A percentile compares a stretch with the other conserved stretches of the same genome.
Evolutionary conservation across 306 rosid species (phyloP).

Genomic region (Amphicarpaea edgeworthii): DNA sequence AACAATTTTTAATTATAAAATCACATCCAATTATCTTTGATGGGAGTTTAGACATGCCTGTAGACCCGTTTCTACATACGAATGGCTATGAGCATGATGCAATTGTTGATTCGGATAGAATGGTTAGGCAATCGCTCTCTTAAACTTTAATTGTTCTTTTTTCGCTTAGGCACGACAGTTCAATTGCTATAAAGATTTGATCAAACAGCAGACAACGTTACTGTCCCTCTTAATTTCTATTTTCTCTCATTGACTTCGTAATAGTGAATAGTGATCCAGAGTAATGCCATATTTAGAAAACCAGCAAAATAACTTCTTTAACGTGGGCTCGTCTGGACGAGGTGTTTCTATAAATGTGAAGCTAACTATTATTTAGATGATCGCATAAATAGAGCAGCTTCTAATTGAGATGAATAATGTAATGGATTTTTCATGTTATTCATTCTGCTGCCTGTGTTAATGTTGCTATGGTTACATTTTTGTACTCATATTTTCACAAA

Average conservation of each 20-base stretch:
- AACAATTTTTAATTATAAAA: too few species aligned
- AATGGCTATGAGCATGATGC: too few species aligned
- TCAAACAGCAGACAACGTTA: conserved; percentile 31
- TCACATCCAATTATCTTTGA: background rate
- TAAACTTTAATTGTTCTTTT: conserved; percentile 11
- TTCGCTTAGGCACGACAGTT: conserved; percentile 31
- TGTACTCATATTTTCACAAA: background rate
- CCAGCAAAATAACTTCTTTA: background rate
- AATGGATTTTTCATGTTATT: conserved; percentile 6
- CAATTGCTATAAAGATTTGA: conserved; percentile 40
- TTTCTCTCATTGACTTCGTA: conserved; percentile 24
- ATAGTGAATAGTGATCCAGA: background rate
- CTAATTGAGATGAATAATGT: background rate
- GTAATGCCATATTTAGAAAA: conserved; percentile 34
- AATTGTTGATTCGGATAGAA: conserved; percentile 10
- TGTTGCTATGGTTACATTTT: too few species aligned
- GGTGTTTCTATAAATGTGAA: background rate
- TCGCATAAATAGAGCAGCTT: background rate
- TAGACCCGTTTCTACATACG: too few species aligned
- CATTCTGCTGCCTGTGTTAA: background rate
- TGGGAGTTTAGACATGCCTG: background rate
- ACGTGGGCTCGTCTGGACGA: background rate
- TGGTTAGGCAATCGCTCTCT: conserved; percentile 33
- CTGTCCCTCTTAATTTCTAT: conserved; percentile 31
- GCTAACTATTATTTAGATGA: conserved; percentile 4